Percentiles rank a stretch among this genome's conserved stretches.
Conservation (phyloP, 108 stramenopile species). For the Chaetoceros tenuissimus region DNA sequence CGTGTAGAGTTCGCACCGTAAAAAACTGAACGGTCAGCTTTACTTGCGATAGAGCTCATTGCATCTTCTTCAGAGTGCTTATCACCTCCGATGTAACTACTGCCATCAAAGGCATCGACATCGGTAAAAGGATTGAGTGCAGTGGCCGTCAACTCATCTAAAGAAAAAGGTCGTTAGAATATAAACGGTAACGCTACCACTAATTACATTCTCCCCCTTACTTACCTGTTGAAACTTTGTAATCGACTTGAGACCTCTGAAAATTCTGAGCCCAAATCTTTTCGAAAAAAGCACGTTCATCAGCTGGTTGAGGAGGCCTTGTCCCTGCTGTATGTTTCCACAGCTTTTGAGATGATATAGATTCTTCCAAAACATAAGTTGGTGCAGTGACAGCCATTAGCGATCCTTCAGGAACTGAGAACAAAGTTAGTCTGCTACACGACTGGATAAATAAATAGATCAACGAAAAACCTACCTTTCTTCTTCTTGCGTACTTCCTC, state of each 20-base stretch:
- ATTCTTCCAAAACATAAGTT: constrained; percentile 88
- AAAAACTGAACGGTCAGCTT: background rate
- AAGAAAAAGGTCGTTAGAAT: too few species aligned
- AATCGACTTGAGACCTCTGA: constrained; percentile 69
- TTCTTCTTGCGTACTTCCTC: background rate
- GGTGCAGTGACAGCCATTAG: constrained; percentile 83
- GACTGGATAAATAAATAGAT: constrained; percentile 1
- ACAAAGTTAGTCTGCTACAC: too few species aligned
- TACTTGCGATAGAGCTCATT: background rate
- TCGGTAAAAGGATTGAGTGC: constrained; percentile 68
- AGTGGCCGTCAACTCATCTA: constrained; percentile 74
- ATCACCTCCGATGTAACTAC: constrained; percentile 14
- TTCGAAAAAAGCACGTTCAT: constrained; percentile 88
- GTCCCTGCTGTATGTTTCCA: constrained; percentile 90
- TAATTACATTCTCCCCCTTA: too few species aligned
- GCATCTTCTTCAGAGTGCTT: constrained; percentile 3
- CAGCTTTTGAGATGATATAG: constrained; percentile 61
- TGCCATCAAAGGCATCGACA: constrained; percentile 42
- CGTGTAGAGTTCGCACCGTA: constrained; percentile 24
- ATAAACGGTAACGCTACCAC: background rate
- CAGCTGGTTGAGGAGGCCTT: constrained; percentile 87
- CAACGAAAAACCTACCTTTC: background rate
- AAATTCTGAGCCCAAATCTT: constrained; percentile 92
- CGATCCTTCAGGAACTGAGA: too few species aligned
- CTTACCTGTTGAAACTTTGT: constrained; percentile 53